phyloP scores from a whole-genome alignment of 148 eudicot genomes.

The Simmondsia chinensis region DNA sequence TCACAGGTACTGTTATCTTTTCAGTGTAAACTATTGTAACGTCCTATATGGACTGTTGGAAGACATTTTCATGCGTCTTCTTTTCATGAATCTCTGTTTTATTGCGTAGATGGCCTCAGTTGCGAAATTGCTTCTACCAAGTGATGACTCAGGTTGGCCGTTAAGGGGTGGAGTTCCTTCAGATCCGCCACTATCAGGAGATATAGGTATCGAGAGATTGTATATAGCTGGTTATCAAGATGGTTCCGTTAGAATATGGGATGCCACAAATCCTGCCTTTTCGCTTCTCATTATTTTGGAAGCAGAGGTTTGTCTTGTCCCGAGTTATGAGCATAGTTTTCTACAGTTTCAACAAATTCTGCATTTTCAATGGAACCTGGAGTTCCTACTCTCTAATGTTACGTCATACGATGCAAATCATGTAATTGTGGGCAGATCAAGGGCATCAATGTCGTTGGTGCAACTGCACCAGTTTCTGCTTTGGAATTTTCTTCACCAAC shows the following conservation, averaged over 20 bases:
- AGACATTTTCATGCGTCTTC: constrained; percentile 1
- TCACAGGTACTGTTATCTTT: constrained; percentile 41
- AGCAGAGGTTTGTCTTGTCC: constrained; percentile 47
- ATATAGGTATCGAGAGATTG: constrained; percentile 39
- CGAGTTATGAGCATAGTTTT: background rate
- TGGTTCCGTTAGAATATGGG: constrained; percentile 76
- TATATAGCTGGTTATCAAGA: constrained; percentile 94
- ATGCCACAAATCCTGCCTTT: constrained; percentile 74
- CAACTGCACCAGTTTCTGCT: constrained; percentile 63
- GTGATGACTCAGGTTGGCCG: constrained; percentile 54
- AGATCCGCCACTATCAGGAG: constrained; percentile 36
- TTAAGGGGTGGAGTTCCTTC: constrained; percentile 76
- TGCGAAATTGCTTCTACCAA: constrained; percentile 21
- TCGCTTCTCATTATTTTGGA: constrained; percentile 39
- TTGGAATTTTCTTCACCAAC: constrained; percentile 57
- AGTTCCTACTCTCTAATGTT: too few relatives aligned
- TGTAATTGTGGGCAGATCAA: constrained; percentile 35
- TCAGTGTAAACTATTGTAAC: background rate
- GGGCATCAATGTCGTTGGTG: constrained; percentile 43
- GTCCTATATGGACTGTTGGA: too few relatives aligned
- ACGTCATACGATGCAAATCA: constrained; percentile 4
- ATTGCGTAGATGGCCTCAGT: constrained; percentile 37
- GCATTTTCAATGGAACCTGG: too few relatives aligned
- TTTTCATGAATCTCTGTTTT: constrained; percentile 5
- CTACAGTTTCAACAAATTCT: background rate